Percentiles rank a stretch among this genome's conserved stretches.
Evolutionary conservation across 2,329 filamentous ascomycete species (phyloP).

Genomic region (Colletotrichum karsti): DNA sequence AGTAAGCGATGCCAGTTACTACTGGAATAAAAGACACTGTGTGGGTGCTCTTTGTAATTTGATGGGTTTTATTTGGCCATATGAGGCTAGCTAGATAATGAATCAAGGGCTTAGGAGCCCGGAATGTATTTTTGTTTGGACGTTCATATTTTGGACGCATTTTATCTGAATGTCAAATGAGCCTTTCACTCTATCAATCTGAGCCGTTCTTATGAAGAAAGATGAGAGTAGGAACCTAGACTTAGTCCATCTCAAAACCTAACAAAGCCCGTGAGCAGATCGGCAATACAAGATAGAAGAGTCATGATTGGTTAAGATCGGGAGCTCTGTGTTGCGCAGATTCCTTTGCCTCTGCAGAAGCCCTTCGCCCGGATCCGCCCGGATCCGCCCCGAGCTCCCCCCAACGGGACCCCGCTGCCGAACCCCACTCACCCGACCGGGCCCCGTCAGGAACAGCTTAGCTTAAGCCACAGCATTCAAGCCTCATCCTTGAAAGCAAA

Average conservation of each 20-base stretch:
- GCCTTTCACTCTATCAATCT: no score
- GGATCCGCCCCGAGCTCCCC: background rate
- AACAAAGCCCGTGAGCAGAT: background rate
- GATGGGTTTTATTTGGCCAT: no score
- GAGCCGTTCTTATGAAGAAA: background rate
- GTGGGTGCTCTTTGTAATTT: no score
- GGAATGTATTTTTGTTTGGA: background rate
- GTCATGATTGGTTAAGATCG: background rate
- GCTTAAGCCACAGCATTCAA: background rate
- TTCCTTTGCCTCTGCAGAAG: slow-evolving; percentile 13
- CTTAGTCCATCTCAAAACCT: background rate
- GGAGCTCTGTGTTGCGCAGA: background rate
- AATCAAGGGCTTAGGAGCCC: no score
- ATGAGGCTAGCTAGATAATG: no score
- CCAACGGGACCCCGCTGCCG: background rate
- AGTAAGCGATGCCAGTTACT: no score
- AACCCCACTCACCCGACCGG: background rate
- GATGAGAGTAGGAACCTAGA: no score
- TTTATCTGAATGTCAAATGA: no score
- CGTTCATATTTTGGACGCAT: background rate
- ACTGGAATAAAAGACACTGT: no score
- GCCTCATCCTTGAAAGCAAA: background rate
- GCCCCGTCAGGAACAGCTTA: background rate
- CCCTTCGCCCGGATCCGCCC: slow-evolving; percentile 1
- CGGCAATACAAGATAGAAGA: background rate